Evolutionary conservation across 2,329 filamentous ascomycete genomes (phyloP), one percentile per base, ranked within the genome.

Genomic region (Elsinoe batatas): DNA sequence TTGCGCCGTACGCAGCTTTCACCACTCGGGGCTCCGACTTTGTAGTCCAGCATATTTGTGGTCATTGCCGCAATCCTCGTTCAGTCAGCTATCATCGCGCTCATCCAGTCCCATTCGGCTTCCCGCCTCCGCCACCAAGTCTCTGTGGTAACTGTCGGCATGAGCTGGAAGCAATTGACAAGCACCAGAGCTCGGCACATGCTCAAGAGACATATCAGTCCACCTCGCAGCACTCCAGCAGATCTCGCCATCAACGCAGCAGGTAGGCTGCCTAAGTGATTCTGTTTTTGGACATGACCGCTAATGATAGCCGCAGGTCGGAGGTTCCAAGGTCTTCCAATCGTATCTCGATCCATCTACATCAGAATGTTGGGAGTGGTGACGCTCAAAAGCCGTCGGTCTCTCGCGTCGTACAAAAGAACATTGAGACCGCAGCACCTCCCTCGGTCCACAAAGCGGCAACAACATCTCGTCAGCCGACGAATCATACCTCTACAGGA

Each of bases 121-220:
- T 61, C n/a, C 57, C 65, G 5, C 65, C 65, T 17, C 63, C 64
- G 12, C 65, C 64, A 22, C 64, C 65, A 43, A 64, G 64, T 4
- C 67, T 69, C 13, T 69, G 67, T 59, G 59, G 65, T 57, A 61
- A 66, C 47, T 69, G 67, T 44, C 65, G 63, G 20, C 38, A 49
- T 40, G 56, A 40, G 18, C 10, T 33, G 4, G 44, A 47, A 42
- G 35, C 44, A n/a, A 12, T 4, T 13, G 42, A 47, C 10, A 20
- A 46, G 22, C 33, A 40, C 13, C 26, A 46, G 26, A 46, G 5
- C n/a, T 51, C 47, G 15, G 12, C 32, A 10, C 47, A 38, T 22
- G 33, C 17, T 11, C 11, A 33, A 5, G 20, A 49, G 17, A 44
- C 5, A 5, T 6, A 13, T 13, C 20, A n/a, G 20, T 13, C 12